Conservation (phyloP, 2,329 filamentous ascomycete genomes). For the Hypoxylon sp. region DNA sequence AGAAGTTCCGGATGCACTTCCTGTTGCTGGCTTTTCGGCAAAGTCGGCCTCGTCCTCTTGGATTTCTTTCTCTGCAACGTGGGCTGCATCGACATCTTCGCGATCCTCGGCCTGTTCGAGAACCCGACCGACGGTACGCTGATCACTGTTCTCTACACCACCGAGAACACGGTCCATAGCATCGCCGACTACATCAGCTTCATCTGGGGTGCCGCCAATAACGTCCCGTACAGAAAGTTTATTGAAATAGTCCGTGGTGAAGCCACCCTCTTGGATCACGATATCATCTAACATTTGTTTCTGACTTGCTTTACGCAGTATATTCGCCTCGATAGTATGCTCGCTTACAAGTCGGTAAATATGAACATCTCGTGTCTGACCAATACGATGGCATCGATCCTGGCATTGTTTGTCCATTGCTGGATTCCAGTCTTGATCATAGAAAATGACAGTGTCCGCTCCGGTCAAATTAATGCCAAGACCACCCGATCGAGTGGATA, state of each 20-base stretch:
- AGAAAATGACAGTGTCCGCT: constrained; percentile 97
- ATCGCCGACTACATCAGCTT: constrained; percentile 62
- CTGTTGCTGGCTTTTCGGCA: constrained; percentile 66
- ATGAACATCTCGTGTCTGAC: constrained; percentile 95
- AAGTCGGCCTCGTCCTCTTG: constrained; percentile 88
- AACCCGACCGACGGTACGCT: constrained; percentile 71
- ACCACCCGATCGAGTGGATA: constrained; percentile 93
- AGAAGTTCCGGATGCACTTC: constrained; percentile 57
- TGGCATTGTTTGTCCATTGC: constrained; percentile 99
- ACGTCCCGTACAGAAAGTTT: constrained; percentile 76
- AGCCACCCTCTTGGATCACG: constrained; percentile 97
- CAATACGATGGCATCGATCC: constrained; percentile 95
- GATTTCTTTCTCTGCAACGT: constrained; percentile 87
- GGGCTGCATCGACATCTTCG: constrained; percentile 89
- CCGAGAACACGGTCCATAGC: constrained; percentile 87
- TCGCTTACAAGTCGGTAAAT: constrained; percentile 95
- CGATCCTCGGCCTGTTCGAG: constrained; percentile 91
- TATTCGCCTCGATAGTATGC: constrained; percentile 97
- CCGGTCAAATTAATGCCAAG: constrained; percentile 96
- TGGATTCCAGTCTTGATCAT: constrained; percentile 98
- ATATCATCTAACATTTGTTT: constrained; percentile 98
- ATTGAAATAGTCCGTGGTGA: constrained; percentile 96
- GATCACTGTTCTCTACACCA: constrained; percentile 66
- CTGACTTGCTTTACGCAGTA: constrained; percentile 93
- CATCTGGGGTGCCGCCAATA: constrained; percentile 66